These are phyloP conservation scores for Litchi chinensis DNA, from an alignment of 345 rosid genomes.

Conservation along the genomic window DNA sequence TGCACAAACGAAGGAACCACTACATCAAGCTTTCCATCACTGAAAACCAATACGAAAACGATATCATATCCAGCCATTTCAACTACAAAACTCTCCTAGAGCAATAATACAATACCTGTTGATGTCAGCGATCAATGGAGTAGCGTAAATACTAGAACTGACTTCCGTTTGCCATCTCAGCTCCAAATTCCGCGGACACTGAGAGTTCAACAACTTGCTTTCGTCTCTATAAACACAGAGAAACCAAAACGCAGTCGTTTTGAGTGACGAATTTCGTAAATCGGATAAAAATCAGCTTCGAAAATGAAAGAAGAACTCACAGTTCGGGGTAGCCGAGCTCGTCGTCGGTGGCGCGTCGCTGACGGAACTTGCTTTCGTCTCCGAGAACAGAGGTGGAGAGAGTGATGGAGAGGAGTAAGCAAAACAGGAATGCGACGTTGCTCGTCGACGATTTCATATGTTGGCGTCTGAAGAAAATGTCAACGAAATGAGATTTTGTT, in stretches of 20 bases:
- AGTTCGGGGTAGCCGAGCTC: slow-evolving; percentile 67
- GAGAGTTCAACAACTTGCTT: slow-evolving; percentile 83
- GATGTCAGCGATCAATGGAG: slow-evolving; percentile 94
- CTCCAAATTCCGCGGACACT: slow-evolving; percentile 89
- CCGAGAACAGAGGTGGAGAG: slow-evolving; percentile 33
- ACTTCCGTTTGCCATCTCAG: slow-evolving; percentile 99
- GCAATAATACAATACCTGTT: slow-evolving; percentile 54
- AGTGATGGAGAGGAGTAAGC: slow-evolving; percentile 33
- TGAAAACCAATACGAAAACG: slow-evolving; percentile 26
- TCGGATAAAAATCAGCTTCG: neutral
- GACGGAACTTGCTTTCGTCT: slow-evolving; percentile 74
- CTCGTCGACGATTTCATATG: slow-evolving; percentile 52
- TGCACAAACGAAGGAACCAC: slow-evolving; percentile 98
- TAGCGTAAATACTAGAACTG: slow-evolving; percentile 92
- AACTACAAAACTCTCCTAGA: neutral
- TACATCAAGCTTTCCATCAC: slow-evolving; percentile 98
- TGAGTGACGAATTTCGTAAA: slow-evolving; percentile 4
- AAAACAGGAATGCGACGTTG: slow-evolving; percentile 42
- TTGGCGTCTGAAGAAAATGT: slow-evolving; percentile 14
- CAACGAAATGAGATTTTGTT: neutral
- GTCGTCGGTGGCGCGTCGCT: slow-evolving; percentile 82
- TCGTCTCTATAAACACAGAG: slow-evolving; percentile 63
- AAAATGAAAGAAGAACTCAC: slow-evolving; percentile 42
- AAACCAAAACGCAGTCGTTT: neutral
- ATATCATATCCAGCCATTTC: slow-evolving; percentile 3